Conservation (phyloP, 2,329 filamentous ascomycete species). For the Neopestalotiopsis sp. region DNA sequence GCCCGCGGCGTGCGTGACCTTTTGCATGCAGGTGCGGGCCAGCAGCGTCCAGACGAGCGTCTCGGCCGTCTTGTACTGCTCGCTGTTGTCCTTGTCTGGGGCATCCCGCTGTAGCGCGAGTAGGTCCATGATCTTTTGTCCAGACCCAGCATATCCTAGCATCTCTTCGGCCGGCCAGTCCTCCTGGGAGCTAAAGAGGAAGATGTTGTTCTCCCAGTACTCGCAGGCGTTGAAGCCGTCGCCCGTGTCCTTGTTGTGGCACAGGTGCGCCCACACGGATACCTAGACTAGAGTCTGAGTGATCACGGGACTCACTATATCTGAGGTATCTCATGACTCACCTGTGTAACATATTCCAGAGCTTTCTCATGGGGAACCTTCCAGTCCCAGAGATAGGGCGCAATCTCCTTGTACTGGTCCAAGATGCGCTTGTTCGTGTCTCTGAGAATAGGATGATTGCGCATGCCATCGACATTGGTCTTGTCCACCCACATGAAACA, state of each 20-base stretch:
- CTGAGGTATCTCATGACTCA: not conserved
- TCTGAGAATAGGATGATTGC: conserved; percentile 29
- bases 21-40: conserved; percentile 23
- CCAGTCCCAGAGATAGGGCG: conserved; percentile 36
- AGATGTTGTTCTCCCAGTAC: conserved; percentile 26
- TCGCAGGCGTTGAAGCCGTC: conserved; percentile 30
- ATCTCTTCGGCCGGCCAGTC: conserved; percentile 24
- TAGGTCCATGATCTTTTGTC: conserved; percentile 27
- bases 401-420: conserved; percentile 23
- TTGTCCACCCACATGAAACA: conserved; percentile 34
- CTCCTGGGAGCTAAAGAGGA: conserved; percentile 16
- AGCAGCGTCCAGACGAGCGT: conserved; percentile 21
- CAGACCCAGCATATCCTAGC: conserved; percentile 20
- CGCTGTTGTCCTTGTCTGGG: conserved; percentile 15
- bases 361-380: conserved; percentile 34
- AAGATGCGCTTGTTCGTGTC: conserved; percentile 34
- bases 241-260: conserved; percentile 28
- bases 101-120: conserved; percentile 26
- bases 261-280: conserved; percentile 39
- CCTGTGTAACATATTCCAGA: conserved; percentile 44
- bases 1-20: conserved; percentile 23
- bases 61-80: conserved; percentile 21
- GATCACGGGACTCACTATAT: too few relatives aligned
- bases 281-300: conserved; percentile 20
- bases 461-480: conserved; percentile 31